A percentile compares a stretch with the other conserved stretches of the same genome.
These are phyloP conservation scores for Monosporascus sp. DNA, from an alignment of 2,329 filamentous ascomycete genomes.

Conservation along the genomic window DNA sequence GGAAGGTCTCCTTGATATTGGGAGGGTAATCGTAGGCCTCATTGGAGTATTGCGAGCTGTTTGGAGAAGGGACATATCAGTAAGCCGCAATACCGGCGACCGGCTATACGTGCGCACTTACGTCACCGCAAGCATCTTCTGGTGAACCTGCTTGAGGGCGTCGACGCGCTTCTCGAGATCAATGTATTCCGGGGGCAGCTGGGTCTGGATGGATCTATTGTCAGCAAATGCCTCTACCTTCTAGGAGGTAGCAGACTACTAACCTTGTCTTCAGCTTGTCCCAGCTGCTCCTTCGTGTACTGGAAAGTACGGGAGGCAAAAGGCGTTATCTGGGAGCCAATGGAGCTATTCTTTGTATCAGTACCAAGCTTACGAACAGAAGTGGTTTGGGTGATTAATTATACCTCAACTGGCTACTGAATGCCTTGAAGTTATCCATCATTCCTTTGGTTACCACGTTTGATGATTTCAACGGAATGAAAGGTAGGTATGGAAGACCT, in stretches of 20 bases:
- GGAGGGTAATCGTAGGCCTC: slow-evolving; percentile 90
- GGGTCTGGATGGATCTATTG: slow-evolving; percentile 55
- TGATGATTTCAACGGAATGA: not conserved
- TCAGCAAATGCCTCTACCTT: slow-evolving; percentile 2
- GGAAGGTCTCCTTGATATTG: slow-evolving; percentile 97
- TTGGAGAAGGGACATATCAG: slow-evolving; percentile 15
- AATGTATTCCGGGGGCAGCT: slow-evolving; percentile 95
- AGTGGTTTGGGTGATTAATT: slow-evolving; percentile 20
- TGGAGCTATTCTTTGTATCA: slow-evolving; percentile 35
- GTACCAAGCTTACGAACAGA: slow-evolving; percentile 9
- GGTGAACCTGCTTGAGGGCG: slow-evolving; percentile 92
- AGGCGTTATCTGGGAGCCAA: slow-evolving; percentile 81
- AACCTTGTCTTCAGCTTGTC: slow-evolving; percentile 91
- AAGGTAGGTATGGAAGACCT: not conserved
- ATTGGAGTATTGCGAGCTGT: slow-evolving; percentile 86
- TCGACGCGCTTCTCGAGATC: slow-evolving; percentile 98
- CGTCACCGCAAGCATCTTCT: slow-evolving; percentile 96
- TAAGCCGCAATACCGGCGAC: slow-evolving; percentile 5
- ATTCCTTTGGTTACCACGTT: slow-evolving; percentile 9
- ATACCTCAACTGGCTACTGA: slow-evolving; percentile 53
- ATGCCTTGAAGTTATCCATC: slow-evolving; percentile 56
- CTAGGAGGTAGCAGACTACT: slow-evolving; percentile 6
- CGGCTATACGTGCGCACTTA: slow-evolving; percentile 43
- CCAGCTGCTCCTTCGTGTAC: slow-evolving; percentile 96
- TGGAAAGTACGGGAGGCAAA: slow-evolving; percentile 93